Evolutionary conservation across 352 stramenopile species (phyloP).

Genomic region (Phytophthora idaei): DNA sequence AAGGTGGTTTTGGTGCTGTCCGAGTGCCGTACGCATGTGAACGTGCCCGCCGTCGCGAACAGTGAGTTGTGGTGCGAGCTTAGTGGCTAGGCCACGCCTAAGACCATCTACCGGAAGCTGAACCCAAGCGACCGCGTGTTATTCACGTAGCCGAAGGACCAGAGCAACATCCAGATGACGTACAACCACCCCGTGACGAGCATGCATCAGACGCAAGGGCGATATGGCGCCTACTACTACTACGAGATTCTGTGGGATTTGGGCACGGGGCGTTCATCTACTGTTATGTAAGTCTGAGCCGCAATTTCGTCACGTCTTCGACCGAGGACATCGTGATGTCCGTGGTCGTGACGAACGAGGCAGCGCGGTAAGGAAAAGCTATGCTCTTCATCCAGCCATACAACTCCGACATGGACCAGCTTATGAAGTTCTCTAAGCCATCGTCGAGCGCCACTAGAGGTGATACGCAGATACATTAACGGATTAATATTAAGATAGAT

Average conservation of each 20-base stretch:
- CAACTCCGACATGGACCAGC: constrained; percentile 30
- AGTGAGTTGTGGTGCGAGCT: constrained; percentile 26
- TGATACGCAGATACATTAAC: no score
- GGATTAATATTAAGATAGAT: no score
- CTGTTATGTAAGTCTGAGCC: constrained; percentile 41
- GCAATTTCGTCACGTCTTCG: constrained; percentile 16
- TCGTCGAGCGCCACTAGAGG: no score
- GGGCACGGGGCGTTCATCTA: constrained; percentile 75
- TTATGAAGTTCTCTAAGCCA: constrained; percentile 53
- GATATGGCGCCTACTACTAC: constrained; percentile 36
- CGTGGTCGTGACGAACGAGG: constrained; percentile 58
- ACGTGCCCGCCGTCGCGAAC: constrained; percentile 34
- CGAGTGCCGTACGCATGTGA: constrained; percentile 52
- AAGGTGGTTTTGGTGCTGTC: constrained; percentile 77
- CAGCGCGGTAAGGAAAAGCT: constrained; percentile 21
- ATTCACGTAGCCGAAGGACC: constrained; percentile 77
- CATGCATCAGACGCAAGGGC: constrained; percentile 53
- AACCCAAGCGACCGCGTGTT: constrained; percentile 52
- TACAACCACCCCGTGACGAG: no score
- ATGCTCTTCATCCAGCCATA: constrained; percentile 33
- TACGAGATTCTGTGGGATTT: constrained; percentile 79
- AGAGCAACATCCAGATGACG: constrained; percentile 49
- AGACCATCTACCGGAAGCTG: constrained; percentile 35
- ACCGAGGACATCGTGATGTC: constrained; percentile 31
- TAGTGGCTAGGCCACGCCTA: constrained; percentile 25